Evolutionary conservation across 768 basidiomycete species (phyloP).

Genomic region (Saitozyma sp.): DNA sequence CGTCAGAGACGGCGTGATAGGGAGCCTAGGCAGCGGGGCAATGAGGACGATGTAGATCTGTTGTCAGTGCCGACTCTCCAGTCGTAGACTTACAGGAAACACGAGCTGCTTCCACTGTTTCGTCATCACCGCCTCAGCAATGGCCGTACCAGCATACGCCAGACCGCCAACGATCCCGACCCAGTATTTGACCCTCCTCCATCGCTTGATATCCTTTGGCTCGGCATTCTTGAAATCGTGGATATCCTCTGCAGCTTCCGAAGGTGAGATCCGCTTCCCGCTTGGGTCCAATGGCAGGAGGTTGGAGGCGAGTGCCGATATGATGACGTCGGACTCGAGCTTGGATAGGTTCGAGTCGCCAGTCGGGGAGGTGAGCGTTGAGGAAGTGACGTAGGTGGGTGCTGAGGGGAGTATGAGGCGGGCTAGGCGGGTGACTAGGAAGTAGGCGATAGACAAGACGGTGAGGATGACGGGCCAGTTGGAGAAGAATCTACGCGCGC

Average conservation of each 20-base stretch:
- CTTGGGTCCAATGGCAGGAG: conserved; percentile 11
- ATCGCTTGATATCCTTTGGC: conserved; percentile 10
- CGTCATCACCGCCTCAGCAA: conserved; percentile 11
- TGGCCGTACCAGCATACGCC: conserved; percentile 26
- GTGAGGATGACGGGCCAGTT: conserved; percentile 24
- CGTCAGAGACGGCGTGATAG: conserved; percentile 25
- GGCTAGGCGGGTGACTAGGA: conserved; percentile 8
- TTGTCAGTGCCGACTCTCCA: neutral
- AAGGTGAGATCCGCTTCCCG: conserved; percentile 3
- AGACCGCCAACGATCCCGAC: conserved; percentile 26
- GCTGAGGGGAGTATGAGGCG: neutral
- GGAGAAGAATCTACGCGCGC: conserved; percentile 23
- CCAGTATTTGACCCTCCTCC: conserved; percentile 21
- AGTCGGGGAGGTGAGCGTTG: conserved; percentile 24
- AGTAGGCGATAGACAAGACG: conserved; percentile 1
- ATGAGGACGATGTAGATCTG: conserved; percentile 30
- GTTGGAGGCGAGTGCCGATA: conserved; percentile 30
- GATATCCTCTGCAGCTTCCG: conserved; percentile 27
- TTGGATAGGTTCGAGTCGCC: conserved; percentile 28
- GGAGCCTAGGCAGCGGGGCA: conserved; percentile 19
- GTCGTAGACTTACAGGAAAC: conserved; percentile 31
- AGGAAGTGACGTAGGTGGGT: conserved; percentile 10
- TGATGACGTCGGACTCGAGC: conserved; percentile 40
- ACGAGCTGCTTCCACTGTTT: conserved; percentile 20
- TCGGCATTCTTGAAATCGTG: conserved; percentile 16